Evolutionary conservation across 805 yeast species (phyloP).

Genomic region (Yamadazyma scolyti): DNA sequence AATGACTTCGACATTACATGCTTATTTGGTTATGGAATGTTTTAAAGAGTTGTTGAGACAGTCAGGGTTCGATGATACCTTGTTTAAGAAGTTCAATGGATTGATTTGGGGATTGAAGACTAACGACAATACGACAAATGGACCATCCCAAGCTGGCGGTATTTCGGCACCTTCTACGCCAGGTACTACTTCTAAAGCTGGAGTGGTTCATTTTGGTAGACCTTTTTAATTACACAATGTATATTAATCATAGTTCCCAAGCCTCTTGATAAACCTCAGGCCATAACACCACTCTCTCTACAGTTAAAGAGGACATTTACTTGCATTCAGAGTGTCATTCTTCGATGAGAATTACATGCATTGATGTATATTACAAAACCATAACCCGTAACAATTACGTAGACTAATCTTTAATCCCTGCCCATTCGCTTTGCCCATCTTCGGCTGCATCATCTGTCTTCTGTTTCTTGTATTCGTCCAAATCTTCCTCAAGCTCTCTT

Average conservation of each 20-base stretch:
- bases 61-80: conserved; percentile 16
- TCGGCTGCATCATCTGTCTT: conserved; percentile 10
- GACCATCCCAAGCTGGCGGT: conserved; percentile 1
- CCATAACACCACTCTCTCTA: too few relatives aligned
- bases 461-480: conserved; percentile 16
- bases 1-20: conserved; percentile 53
- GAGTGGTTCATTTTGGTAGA: conserved; percentile 29
- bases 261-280: too few relatives aligned
- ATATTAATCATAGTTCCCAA: too few relatives aligned
- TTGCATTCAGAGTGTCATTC: too few relatives aligned
- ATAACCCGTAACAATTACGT: not conserved
- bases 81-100: conserved; percentile 41
- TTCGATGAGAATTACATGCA: too few relatives aligned
- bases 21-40: conserved; percentile 62
- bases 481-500: conserved; percentile 24
- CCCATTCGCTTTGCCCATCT: conserved; percentile 17
- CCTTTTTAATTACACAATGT: conserved; percentile 13
- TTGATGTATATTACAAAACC: conserved; percentile 5
- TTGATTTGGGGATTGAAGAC: conserved; percentile 49
- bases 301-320: too few relatives aligned
- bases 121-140: conserved; percentile 6
- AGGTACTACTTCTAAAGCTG: conserved; percentile 16
- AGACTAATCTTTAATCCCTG: conserved; percentile 22
- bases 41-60: conserved; percentile 51
- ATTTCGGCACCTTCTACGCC: conserved; percentile 22